A percentile compares a stretch with the other conserved stretches of the same genome.
Evolutionary conservation across 495 filamentous ascomycete genomes (phyloP).

Genomic region (Choiromyces venosus): DNA sequence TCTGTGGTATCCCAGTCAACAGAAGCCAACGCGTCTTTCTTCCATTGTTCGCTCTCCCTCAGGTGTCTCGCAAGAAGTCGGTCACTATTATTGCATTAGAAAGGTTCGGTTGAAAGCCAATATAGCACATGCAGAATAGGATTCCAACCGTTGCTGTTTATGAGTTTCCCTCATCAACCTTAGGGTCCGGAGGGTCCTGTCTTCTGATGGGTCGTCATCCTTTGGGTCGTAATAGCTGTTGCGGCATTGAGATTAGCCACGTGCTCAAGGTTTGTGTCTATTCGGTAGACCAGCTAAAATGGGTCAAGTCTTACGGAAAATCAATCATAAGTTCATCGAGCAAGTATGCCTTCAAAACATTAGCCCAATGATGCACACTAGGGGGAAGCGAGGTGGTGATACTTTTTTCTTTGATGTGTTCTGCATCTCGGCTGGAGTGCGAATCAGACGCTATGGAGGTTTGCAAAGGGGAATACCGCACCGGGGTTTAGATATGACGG

Average conservation of each 20-base stretch:
- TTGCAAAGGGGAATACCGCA: conserved; percentile 14
- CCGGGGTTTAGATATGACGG: conserved; percentile 16
- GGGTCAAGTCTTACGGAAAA: conserved; percentile 23
- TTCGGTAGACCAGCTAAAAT: not conserved
- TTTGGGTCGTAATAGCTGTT: conserved; percentile 12
- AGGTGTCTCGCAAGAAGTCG: conserved; percentile 25
- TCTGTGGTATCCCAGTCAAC: conserved; percentile 27
- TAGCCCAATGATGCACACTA: not conserved
- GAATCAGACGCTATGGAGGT: conserved; percentile 22
- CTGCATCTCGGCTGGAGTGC: not conserved
- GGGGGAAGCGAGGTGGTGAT: conserved; percentile 6
- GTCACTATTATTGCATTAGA: conserved; percentile 11
- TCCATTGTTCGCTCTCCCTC: conserved; percentile 30
- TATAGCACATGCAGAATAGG: not conserved
- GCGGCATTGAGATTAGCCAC: conserved; percentile 1
- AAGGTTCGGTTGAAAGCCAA: not conserved
- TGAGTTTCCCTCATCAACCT: conserved; percentile 32
- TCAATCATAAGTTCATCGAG: conserved; percentile 32
- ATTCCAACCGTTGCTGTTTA: conserved; percentile 26
- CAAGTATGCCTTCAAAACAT: conserved; percentile 15
- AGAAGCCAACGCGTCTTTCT: conserved; percentile 28
- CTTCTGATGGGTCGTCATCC: conserved; percentile 22
- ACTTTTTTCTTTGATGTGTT: not conserved
- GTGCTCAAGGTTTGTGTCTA: not conserved
- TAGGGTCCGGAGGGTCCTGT: conserved; percentile 29